A percentile compares a stretch with the other conserved stretches of the same genome.
Evolutionary conservation across 176 grass and related monocot species (phyloP).

Genomic region (Paspalum vaginatum): DNA sequence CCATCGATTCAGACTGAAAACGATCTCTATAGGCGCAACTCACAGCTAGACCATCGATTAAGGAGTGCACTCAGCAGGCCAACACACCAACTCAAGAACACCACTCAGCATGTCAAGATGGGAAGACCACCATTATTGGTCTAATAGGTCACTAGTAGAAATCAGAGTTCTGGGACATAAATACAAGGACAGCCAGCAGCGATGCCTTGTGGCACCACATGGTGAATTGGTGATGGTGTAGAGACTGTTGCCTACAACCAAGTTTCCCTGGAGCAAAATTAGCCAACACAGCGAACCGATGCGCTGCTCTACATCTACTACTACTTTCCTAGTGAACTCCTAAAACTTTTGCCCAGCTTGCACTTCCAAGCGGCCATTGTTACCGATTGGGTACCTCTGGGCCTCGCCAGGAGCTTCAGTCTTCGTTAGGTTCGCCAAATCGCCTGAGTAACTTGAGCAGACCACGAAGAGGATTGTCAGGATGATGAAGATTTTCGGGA

Average conservation of each 20-base stretch:
- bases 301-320: constrained; percentile 7
- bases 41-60: neutral
- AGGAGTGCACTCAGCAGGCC: neutral
- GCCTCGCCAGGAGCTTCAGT: constrained; percentile 1
- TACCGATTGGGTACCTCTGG: neutral
- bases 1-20: too few species aligned
- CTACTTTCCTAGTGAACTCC: constrained; percentile 13
- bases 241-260: neutral
- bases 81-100: neutral
- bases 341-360: neutral
- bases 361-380: neutral
- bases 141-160: neutral
- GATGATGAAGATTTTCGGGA: constrained; percentile 44
- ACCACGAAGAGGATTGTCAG: constrained; percentile 51
- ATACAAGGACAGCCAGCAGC: neutral
- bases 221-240: too few species aligned
- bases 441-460: constrained; percentile 16
- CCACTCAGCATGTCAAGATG: neutral
- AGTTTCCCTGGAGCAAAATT: constrained; percentile 25
- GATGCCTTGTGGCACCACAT: neutral
- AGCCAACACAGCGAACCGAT: neutral
- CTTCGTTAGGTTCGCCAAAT: constrained; percentile 5
- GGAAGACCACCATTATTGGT: neutral
- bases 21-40: too few species aligned
- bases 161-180: neutral